Conservation (phyloP, 2,329 filamentous ascomycete species). For the Sporothrix luriei region DNA sequence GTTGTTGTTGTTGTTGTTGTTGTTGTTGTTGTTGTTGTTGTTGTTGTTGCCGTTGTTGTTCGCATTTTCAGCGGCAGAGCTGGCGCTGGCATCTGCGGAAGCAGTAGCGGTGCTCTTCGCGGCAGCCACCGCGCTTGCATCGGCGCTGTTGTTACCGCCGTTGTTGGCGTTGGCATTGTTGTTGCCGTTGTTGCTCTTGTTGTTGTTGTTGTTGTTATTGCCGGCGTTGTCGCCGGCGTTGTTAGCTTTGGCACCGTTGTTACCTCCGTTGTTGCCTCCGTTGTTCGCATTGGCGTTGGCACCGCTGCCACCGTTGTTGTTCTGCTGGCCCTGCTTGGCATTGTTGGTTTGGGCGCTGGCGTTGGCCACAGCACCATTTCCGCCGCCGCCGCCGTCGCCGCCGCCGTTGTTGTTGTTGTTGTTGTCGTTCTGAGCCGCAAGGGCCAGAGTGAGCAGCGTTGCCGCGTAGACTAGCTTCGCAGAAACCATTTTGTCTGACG, state of each 20-base stretch:
- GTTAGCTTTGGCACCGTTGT: not conserved
- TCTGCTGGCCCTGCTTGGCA: not conserved
- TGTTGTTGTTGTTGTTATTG: not conserved
- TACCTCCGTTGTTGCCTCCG: not conserved
- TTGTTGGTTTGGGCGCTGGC: slow-evolving; percentile 3
- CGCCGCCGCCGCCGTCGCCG: slow-evolving; percentile 23
- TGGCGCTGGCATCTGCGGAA: slow-evolving; percentile 11
- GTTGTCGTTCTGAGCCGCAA: slow-evolving; percentile 37
- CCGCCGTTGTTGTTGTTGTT: slow-evolving; percentile 23
- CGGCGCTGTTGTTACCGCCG: slow-evolving; percentile 20
- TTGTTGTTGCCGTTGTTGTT: slow-evolving; percentile 1
- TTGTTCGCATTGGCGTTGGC: slow-evolving; percentile 10
- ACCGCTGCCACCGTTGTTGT: not conserved
- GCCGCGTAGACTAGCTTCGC: slow-evolving; percentile 39
- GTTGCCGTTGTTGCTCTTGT: not conserved
- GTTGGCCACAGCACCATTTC: slow-evolving; percentile 12
- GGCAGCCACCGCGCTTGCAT: slow-evolving; percentile 7
- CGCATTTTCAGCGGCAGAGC: not conserved
- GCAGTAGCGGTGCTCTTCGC: slow-evolving; percentile 19
- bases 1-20: slow-evolving; percentile 43
- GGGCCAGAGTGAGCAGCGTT: slow-evolving; percentile 39
- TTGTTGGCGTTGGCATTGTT: slow-evolving; percentile 27
- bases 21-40: slow-evolving; percentile 47
- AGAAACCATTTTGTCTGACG: slow-evolving; percentile 39
- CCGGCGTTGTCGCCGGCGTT: not conserved